Conservation (phyloP, 129 eudicot species). For the Oenanthe sinensis region DNA sequence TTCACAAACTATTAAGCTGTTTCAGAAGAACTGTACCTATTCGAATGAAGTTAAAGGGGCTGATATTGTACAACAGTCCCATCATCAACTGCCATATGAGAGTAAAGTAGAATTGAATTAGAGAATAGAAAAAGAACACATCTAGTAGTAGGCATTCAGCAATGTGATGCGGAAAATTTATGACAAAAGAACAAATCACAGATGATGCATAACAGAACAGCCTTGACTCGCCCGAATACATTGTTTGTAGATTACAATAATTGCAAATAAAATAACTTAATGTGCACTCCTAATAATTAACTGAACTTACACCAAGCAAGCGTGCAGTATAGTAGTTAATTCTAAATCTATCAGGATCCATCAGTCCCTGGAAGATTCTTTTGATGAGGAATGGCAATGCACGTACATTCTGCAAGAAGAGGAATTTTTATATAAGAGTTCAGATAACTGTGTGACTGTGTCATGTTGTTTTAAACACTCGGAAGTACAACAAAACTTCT, state of each 20-base stretch:
- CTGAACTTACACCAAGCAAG: conserved; percentile 26
- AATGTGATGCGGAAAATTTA: not conserved
- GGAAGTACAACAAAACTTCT: not conserved
- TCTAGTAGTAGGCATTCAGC: not conserved
- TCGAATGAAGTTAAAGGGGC: conserved; percentile 53
- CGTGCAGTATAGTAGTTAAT: conserved; percentile 24
- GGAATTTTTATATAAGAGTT: not conserved
- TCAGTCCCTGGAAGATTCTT: conserved; percentile 18
- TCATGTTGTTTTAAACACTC: not conserved
- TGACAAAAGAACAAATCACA: not conserved
- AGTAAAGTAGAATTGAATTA: not conserved
- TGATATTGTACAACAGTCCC: conserved; percentile 34
- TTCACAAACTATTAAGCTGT: not conserved
- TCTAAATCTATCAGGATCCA: conserved; percentile 32
- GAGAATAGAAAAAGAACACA: not conserved
- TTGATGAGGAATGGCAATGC: conserved; percentile 19
- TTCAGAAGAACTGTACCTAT: conserved; percentile 29
- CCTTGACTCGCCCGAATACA: not conserved
- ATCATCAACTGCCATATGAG: conserved; percentile 38
- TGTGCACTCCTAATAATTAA: not conserved
- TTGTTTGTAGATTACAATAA: not conserved
- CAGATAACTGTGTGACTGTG: not conserved
- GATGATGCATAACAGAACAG: not conserved
- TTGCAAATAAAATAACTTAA: not conserved
- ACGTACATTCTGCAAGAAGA: conserved; percentile 15